Conservation (phyloP, 805 yeast species). For the Candida pseudoglaebosa region DNA sequence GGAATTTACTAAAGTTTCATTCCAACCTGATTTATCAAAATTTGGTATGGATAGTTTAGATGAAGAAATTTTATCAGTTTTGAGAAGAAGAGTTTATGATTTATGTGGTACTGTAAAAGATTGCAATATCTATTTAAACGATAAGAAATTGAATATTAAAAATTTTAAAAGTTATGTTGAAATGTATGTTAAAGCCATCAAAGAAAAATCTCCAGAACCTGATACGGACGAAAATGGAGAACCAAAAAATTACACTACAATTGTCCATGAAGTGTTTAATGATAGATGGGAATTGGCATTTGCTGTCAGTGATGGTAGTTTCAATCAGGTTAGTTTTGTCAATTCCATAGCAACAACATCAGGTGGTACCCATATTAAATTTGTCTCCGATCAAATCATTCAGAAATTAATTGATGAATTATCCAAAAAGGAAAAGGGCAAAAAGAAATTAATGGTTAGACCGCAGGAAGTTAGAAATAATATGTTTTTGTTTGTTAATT, state of each 20-base stretch:
- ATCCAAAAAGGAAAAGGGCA: conserved; percentile 59
- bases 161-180: conserved; percentile 87
- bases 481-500: conserved; percentile 86
- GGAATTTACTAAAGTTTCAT: conserved; percentile 83
- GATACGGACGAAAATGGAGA: conserved; percentile 26
- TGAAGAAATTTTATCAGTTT: conserved; percentile 74
- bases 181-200: conserved; percentile 78
- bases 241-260: conserved; percentile 33
- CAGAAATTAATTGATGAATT: conserved; percentile 69
- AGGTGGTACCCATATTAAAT: conserved; percentile 94
- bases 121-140: conserved; percentile 73
- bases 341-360: conserved; percentile 96
- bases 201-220: conserved; percentile 41
- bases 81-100: conserved; percentile 93
- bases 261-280: conserved; percentile 75
- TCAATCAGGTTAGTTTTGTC: conserved; percentile 94
- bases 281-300: conserved; percentile 97
- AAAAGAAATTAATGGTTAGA: conserved; percentile 64
- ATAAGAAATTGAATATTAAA: conserved; percentile 60
- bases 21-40: conserved; percentile 80
- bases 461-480: conserved; percentile 87
- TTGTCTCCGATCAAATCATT: conserved; percentile 79
- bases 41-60: conserved; percentile 86
- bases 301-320: conserved; percentile 84
- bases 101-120: conserved; percentile 90